Evolutionary conservation across 192 early-diverging fungal species (phyloP).

Genomic region (Coemansia sp.): DNA sequence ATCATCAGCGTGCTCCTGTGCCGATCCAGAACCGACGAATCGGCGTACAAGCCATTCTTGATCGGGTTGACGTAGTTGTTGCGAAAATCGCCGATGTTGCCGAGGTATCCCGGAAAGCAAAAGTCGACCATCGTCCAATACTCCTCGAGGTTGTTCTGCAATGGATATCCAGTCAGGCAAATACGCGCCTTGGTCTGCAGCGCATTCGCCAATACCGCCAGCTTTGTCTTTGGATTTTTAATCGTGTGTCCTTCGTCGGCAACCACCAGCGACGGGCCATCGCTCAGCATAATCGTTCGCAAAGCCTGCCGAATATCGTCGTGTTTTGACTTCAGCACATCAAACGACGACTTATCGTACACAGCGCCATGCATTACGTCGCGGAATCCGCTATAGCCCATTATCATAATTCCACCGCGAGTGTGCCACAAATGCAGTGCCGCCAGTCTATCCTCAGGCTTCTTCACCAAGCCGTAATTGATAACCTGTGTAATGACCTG

Average conservation of each 20-base stretch:
- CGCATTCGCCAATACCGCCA: slow-evolving; percentile 16
- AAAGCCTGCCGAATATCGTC: slow-evolving; percentile 1
- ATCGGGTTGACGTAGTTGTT: slow-evolving; percentile 62
- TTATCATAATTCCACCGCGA: slow-evolving; percentile 66
- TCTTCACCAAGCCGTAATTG: slow-evolving; percentile 36
- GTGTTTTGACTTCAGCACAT: neutral
- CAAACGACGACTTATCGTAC: neutral
- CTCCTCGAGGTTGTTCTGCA: slow-evolving; percentile 81
- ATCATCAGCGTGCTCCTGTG: slow-evolving; percentile 28
- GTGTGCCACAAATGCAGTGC: slow-evolving; percentile 56
- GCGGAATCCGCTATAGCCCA: slow-evolving; percentile 65
- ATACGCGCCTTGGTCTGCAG: slow-evolving; percentile 62
- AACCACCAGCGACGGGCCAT: slow-evolving; percentile 70
- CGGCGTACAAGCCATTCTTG: slow-evolving; percentile 56
- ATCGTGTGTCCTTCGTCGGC: slow-evolving; percentile 84
- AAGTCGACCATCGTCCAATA: slow-evolving; percentile 83
- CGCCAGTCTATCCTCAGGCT: slow-evolving; percentile 11
- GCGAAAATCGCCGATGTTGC: slow-evolving; percentile 56
- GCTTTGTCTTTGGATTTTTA: slow-evolving; percentile 52
- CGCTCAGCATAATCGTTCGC: slow-evolving; percentile 49
- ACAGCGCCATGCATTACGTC: slow-evolving; percentile 25
- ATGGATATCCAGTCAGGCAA: slow-evolving; percentile 78
- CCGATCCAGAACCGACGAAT: slow-evolving; percentile 35
- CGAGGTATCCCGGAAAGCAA: slow-evolving; percentile 62
- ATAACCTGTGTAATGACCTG: slow-evolving; percentile 46